These are phyloP conservation scores for Antarctomyces pellizariae DNA, from an alignment of 495 filamentous ascomycete genomes.

Conservation along the genomic window DNA sequence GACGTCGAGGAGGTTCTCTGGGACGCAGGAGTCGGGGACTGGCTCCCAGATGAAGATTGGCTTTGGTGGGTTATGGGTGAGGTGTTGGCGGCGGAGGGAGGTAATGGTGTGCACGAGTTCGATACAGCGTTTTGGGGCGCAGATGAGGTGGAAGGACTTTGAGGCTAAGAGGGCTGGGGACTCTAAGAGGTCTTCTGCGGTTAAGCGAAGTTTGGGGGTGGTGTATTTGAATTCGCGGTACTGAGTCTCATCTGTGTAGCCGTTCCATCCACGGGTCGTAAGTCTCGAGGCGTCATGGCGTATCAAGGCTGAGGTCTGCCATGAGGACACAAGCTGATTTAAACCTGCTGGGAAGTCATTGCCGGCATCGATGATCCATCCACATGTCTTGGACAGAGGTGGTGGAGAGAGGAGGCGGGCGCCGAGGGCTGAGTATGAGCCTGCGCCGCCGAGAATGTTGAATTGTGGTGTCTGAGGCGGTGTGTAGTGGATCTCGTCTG, in stretches of 20 bases:
- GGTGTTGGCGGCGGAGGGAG: conserved; percentile 13
- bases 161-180: conserved; percentile 33
- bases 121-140: conserved; percentile 54
- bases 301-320: conserved; percentile 49
- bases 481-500: conserved; percentile 79
- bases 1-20: conserved; percentile 49
- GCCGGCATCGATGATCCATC: conserved; percentile 81
- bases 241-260: conserved; percentile 34
- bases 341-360: conserved; percentile 58
- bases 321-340: conserved; percentile 34
- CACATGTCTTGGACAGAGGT: conserved; percentile 29
- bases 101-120: conserved; percentile 42
- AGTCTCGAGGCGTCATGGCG: conserved; percentile 39
- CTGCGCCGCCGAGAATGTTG: conserved; percentile 67
- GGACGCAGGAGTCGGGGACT: conserved; percentile 66
- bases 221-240: conserved; percentile 59
- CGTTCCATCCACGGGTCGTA: conserved; percentile 84
- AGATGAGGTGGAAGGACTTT: conserved; percentile 71
- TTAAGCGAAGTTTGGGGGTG: conserved; percentile 65
- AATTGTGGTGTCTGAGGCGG: conserved; percentile 33
- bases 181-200: conserved; percentile 29
- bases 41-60: conserved; percentile 89
- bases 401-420: conserved; percentile 65
- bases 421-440: conserved; percentile 65
- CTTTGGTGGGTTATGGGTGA: conserved; percentile 12